These are phyloP conservation scores for Diaporthe velutina DNA, from an alignment of 2,329 filamentous ascomycete genomes.

Conservation along the genomic window DNA sequence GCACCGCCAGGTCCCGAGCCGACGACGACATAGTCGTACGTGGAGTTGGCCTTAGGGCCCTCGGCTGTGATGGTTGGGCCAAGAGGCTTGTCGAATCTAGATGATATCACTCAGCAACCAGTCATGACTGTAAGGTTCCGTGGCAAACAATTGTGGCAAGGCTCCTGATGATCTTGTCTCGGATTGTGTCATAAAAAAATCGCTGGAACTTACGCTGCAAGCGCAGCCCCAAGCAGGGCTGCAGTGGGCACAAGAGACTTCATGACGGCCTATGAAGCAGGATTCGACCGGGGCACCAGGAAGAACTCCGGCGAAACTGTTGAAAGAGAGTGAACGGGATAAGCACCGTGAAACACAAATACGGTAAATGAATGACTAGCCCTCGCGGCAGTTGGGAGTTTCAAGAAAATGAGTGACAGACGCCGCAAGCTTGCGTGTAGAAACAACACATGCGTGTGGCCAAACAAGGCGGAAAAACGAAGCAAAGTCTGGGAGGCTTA, in stretches of 20 bases:
- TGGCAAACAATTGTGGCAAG: not conserved
- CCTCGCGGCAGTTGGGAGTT: not conserved
- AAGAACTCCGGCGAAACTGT: not conserved
- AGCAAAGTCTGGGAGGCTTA: not conserved
- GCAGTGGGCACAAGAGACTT: conserved; percentile 5
- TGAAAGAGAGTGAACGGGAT: not conserved
- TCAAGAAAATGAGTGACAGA: conserved; percentile 22
- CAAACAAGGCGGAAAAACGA: not conserved
- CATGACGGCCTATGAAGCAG: not conserved
- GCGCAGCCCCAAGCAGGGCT: conserved; percentile 9
- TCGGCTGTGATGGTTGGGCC: conserved; percentile 7
- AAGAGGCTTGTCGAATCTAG: conserved; percentile 18
- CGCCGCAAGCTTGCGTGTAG: not conserved
- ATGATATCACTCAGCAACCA: not conserved
- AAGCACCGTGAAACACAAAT: not conserved
- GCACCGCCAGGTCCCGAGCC: conserved; percentile 66
- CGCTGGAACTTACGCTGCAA: conserved; percentile 10
- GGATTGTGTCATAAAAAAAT: not conserved
- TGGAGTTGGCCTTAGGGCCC: conserved; percentile 22
- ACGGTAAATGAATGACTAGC: conserved; percentile 23
- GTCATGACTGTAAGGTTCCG: not conserved
- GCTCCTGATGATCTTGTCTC: not conserved
- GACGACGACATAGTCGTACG: conserved; percentile 68
- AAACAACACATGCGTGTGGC: conserved; percentile 12
- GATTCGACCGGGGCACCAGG: not conserved